Evolutionary conservation across 2,329 filamentous ascomycete genomes (phyloP), one percentile per base, ranked within the genome.

Genomic region (Neoascochyta sp.): DNA sequence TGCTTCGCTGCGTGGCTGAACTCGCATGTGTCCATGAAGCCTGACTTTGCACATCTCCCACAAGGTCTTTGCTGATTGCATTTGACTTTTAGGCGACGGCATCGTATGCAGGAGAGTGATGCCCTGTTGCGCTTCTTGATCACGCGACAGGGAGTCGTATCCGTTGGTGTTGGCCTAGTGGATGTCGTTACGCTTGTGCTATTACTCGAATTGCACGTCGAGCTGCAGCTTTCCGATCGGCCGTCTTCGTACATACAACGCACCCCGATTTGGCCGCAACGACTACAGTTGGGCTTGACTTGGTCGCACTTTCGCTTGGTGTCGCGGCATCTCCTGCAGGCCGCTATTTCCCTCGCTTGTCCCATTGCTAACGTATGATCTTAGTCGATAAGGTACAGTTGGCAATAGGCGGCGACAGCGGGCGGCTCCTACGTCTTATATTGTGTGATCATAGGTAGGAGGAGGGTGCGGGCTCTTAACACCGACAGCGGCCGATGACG

Each of bases 1-100:
- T 9, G 29, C 17, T 43, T 31, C 2, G 19, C 10, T 18, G 22
- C 35, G 16, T 47, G 35, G 13, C 45, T 48, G 29, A 47, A 50
- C 6, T 22, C 22, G 23, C 49, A 53, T 6, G 29, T 35, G 1
- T 17, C 23, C 3, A 29, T 32, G 18, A 35, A 27, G 1, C 46
- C 47, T 20, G 42, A 41, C 4, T 25, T 30, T n/a, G 29, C 17
- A 18, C 47, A 53, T n/a, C 47, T 44, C 11, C 16, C 25, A 17
- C 42, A 48, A 5, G 50, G 50, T 6, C 36, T 27, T 15, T 32
- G 27, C 26, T 45, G 41, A 9, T 52, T 44, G 13, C 47, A 53
- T 33, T 45, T 45, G 13, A 53, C 34, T 15, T 52, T 53, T 1
- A 52, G 32, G 3, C 41, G 47, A 34, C 52, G 50, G 14, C 46